Percentiles rank a stretch among this genome's conserved stretches.
phyloP scores from a whole-genome alignment of 495 filamentous ascomycete genomes.

The Penicillium coprophilum region DNA sequence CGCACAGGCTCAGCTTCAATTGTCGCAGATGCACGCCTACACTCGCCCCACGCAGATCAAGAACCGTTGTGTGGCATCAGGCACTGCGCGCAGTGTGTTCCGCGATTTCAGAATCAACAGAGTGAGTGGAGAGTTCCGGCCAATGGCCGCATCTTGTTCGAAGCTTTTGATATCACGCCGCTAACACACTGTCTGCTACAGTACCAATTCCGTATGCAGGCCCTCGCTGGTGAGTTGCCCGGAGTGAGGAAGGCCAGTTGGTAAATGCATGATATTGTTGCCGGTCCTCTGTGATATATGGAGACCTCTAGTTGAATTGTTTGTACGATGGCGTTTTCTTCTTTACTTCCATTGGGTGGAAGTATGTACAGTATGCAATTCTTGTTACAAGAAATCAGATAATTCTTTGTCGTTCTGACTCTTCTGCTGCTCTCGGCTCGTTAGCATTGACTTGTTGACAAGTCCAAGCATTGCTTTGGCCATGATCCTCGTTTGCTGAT shows the following conservation, averaged over 20 bases:
- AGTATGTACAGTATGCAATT: constrained; percentile 39
- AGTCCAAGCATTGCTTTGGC: neutral
- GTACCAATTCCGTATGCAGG: constrained; percentile 91
- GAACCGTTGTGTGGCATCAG: constrained; percentile 87
- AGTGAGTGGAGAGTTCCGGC: constrained; percentile 54
- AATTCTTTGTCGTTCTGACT: neutral
- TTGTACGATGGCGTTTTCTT: constrained; percentile 36
- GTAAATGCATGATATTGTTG: constrained; percentile 45
- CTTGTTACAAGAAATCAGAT: constrained; percentile 1
- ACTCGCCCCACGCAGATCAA: constrained; percentile 89
- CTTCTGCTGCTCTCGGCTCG: neutral
- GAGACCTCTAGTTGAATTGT: constrained; percentile 23
- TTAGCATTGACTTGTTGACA: neutral
- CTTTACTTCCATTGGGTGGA: constrained; percentile 25
- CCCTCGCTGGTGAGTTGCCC: constrained; percentile 81
- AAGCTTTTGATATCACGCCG: neutral
- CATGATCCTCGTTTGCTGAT: neutral
- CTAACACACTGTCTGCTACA: constrained; percentile 43
- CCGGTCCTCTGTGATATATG: constrained; percentile 10
- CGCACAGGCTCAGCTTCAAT: constrained; percentile 86
- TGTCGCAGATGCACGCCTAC: constrained; percentile 92
- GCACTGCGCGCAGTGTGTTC: constrained; percentile 80
- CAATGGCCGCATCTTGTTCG: neutral
- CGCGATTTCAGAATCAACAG: constrained; percentile 87
- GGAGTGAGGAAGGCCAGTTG: constrained; percentile 96